Conservation (phyloP, 176 grass and related monocot genomes). For the Typha latifolia region DNA sequence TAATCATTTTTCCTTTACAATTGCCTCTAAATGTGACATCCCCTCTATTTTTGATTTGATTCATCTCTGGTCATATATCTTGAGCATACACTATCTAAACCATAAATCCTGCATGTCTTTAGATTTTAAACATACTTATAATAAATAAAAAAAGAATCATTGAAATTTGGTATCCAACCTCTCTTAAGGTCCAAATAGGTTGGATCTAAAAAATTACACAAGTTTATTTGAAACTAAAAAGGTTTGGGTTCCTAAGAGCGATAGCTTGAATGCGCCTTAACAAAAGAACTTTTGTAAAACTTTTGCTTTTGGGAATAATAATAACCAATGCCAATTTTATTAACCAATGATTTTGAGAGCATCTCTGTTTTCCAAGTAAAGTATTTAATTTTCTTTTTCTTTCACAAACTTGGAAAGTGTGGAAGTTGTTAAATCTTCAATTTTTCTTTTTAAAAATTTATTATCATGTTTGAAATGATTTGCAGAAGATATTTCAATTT, state of each 20-base stretch:
- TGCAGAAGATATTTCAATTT: background rate
- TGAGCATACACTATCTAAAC: background rate
- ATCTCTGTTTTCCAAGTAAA: background rate
- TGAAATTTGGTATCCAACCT: background rate
- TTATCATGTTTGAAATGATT: background rate
- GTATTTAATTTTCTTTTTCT: background rate
- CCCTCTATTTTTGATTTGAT: background rate
- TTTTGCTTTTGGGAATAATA: too few relatives aligned
- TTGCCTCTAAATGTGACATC: background rate
- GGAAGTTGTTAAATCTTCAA: background rate
- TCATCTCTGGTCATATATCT: background rate
- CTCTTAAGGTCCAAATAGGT: background rate
- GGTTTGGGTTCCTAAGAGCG: background rate
- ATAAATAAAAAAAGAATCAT: background rate
- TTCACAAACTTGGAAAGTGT: too few relatives aligned
- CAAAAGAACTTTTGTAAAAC: background rate
- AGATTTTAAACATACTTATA: background rate
- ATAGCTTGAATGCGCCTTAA: background rate
- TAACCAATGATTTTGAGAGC: too few relatives aligned
- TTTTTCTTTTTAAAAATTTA: background rate
- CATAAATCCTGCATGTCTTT: background rate
- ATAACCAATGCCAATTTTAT: background rate
- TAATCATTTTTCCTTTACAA: background rate
- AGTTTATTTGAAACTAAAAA: background rate
- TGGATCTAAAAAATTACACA: background rate